A percentile compares a stretch with the other conserved stretches of the same genome.
phyloP scores from a whole-genome alignment of 2,329 filamentous ascomycete genomes.

The Immersiporthe knoxdaviesiana region DNA sequence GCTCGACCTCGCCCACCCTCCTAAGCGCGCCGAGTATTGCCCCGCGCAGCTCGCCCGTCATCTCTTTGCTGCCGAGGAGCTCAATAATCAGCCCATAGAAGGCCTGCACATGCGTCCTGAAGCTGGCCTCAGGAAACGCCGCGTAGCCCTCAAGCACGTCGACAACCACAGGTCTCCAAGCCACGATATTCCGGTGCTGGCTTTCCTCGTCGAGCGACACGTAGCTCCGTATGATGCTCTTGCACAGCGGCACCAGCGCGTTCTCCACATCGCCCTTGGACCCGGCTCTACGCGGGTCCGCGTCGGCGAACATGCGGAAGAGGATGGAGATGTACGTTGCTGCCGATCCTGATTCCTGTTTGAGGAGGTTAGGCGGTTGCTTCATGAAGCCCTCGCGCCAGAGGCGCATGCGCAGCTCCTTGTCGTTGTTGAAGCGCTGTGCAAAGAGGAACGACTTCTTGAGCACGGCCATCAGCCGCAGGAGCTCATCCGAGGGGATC shows the following conservation, averaged over 20 bases:
- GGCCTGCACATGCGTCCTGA: slow-evolving; percentile 74
- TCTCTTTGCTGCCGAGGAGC: slow-evolving; percentile 73
- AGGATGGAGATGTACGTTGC: slow-evolving; percentile 95
- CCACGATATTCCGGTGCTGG: slow-evolving; percentile 94
- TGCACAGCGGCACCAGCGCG: slow-evolving; percentile 91
- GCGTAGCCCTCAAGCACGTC: slow-evolving; percentile 94
- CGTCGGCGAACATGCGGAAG: slow-evolving; percentile 96
- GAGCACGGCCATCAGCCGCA: slow-evolving; percentile 89
- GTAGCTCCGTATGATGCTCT: slow-evolving; percentile 89
- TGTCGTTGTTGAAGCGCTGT: slow-evolving; percentile 96
- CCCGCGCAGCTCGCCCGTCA: slow-evolving; percentile 76
- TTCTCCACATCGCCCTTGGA: slow-evolving; percentile 84
- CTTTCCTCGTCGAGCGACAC: slow-evolving; percentile 89
- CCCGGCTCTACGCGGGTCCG: slow-evolving; percentile 77
- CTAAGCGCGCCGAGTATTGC: slow-evolving; percentile 78
- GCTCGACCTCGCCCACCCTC: slow-evolving; percentile 77
- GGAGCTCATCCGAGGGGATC: slow-evolving; percentile 86
- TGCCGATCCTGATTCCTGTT: slow-evolving; percentile 92
- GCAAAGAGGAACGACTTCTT: slow-evolving; percentile 98
- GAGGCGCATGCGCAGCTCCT: slow-evolving; percentile 88
- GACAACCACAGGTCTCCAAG: slow-evolving; percentile 96
- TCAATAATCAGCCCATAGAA: slow-evolving; percentile 90
- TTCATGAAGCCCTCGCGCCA: slow-evolving; percentile 99
- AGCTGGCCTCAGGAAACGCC: slow-evolving; percentile 78
- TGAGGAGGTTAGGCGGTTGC: slow-evolving; percentile 94